phyloP scores from a whole-genome alignment of 2,329 filamentous ascomycete species.

The Albophoma yamanashiensis region DNA sequence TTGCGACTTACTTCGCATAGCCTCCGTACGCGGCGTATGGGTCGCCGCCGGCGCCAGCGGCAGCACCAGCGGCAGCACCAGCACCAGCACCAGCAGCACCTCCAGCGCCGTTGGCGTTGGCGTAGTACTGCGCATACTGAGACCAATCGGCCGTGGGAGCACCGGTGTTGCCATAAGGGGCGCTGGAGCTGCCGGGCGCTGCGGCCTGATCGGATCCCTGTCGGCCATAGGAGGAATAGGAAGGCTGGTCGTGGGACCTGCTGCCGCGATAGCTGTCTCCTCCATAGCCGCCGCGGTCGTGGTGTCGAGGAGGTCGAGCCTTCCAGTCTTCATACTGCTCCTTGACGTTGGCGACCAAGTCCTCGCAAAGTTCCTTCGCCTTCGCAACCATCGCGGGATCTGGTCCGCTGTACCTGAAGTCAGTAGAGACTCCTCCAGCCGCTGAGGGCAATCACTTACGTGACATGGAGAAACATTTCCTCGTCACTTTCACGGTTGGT shows the following conservation, averaged over 20 bases:
- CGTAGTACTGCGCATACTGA: constrained; percentile 44
- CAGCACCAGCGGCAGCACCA: constrained; percentile 17
- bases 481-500: constrained; percentile 91
- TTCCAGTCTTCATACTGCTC: constrained; percentile 90
- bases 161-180: constrained; percentile 16
- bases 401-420: constrained; percentile 53
- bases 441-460: constrained; percentile 44
- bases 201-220: constrained; percentile 15
- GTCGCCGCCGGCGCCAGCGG: constrained; percentile 40
- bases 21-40: constrained; percentile 89
- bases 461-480: constrained; percentile 92
- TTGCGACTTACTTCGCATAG: constrained; percentile 55
- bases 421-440: not conserved
- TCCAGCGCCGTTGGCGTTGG: not conserved
- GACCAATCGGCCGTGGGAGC: constrained; percentile 10
- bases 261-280: constrained; percentile 15
- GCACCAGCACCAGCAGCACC: not conserved
- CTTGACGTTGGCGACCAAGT: constrained; percentile 76
- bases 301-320: constrained; percentile 59
- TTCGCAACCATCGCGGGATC: constrained; percentile 76
- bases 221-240: constrained; percentile 17
- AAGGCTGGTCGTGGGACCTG: constrained; percentile 14
- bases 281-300: constrained; percentile 31
- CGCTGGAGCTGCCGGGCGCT: constrained; percentile 25
- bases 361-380: constrained; percentile 81